These are phyloP conservation scores for Metschnikowia continentalis DNA, from an alignment of 805 yeast species.

Conservation along the genomic window DNA sequence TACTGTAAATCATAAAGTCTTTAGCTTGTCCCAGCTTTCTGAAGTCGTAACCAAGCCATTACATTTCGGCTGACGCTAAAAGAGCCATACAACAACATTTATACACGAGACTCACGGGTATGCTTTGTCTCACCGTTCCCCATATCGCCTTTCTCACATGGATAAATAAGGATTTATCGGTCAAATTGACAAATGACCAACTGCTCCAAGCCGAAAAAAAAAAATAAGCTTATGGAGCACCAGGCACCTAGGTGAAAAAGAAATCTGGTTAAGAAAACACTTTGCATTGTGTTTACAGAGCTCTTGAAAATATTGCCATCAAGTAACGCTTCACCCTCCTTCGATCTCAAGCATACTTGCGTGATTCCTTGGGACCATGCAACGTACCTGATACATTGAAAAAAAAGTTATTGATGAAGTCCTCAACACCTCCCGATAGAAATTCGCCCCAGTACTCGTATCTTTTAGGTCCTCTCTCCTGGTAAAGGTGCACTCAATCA, in stretches of 20 bases:
- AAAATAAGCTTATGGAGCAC: background rate
- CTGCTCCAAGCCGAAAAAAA: background rate
- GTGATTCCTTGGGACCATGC: no score
- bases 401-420: no score
- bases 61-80: background rate
- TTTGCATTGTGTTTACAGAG: background rate
- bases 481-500: no score
- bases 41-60: background rate
- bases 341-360: background rate
- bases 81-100: background rate
- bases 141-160: background rate
- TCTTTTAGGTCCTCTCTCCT: no score
- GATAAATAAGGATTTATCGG: background rate
- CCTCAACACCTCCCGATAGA: no score
- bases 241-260: background rate
- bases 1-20: background rate
- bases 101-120: background rate
- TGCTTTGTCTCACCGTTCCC: background rate
- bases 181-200: background rate
- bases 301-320: background rate
- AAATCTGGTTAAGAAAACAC: background rate
- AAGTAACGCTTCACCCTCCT: background rate
- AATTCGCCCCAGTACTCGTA: no score
- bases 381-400: no score
- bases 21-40: background rate